Conservation (phyloP, 2,329 filamentous ascomycete genomes). For the Xylaria polymorpha region DNA sequence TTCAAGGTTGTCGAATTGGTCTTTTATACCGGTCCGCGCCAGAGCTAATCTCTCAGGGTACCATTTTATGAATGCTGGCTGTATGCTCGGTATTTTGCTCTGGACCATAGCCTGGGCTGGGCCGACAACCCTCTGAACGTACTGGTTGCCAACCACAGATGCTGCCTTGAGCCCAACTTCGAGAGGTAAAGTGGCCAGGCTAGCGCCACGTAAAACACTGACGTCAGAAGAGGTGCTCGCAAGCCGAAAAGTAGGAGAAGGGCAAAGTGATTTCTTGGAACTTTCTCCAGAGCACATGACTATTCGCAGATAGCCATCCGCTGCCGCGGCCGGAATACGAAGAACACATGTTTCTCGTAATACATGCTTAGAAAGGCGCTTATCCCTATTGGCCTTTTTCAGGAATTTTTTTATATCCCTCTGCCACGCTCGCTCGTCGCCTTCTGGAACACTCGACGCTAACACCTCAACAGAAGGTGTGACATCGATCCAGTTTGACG, state of each 20-base stretch:
- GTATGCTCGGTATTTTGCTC: conserved; percentile 50
- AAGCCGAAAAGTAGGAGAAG: conserved; percentile 75
- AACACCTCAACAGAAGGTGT: conserved; percentile 66
- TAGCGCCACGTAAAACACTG: conserved; percentile 72
- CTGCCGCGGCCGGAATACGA: conserved; percentile 70
- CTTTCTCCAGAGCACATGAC: conserved; percentile 66
- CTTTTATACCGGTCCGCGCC: conserved; percentile 49
- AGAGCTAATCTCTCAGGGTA: conserved; percentile 58
- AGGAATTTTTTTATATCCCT: conserved; percentile 73
- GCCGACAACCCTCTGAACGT: conserved; percentile 57
- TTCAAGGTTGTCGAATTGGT: conserved; percentile 51
- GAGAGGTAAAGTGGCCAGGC: conserved; percentile 71
- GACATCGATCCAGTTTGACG: conserved; percentile 73
- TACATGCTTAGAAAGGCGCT: conserved; percentile 60
- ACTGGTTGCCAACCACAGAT: conserved; percentile 60
- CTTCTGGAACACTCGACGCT: conserved; percentile 61
- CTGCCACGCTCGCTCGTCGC: conserved; percentile 74
- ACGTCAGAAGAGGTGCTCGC: conserved; percentile 72
- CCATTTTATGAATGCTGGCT: conserved; percentile 51
- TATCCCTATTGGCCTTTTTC: conserved; percentile 63
- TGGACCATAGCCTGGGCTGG: conserved; percentile 59
- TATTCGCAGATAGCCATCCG: conserved; percentile 76
- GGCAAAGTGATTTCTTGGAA: conserved; percentile 66
- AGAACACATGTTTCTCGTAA: conserved; percentile 73
- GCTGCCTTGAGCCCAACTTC: conserved; percentile 72